phyloP scores from a whole-genome alignment of 2,329 filamentous ascomycete species.

The Mycosphaerelloides madeirae region DNA sequence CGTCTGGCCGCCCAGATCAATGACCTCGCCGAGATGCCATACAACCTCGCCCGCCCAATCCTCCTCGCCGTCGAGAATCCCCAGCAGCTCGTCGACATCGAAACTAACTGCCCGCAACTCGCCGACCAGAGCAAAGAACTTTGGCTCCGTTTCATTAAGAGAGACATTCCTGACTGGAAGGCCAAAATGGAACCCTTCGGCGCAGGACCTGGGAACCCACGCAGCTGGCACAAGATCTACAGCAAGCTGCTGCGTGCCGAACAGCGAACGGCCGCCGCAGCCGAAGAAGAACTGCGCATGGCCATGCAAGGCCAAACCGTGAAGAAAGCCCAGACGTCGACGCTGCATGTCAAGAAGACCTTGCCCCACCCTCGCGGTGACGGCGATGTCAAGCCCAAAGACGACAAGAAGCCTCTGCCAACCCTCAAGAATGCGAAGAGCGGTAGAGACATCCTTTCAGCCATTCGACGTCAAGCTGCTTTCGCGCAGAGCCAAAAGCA shows the following conservation, averaged over 20 bases:
- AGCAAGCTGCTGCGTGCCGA: conserved; percentile 41
- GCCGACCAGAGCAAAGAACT: conserved; percentile 63
- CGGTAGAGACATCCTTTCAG: conserved; percentile 18
- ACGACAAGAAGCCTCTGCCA: neutral
- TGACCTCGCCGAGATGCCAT: conserved; percentile 68
- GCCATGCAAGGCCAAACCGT: conserved; percentile 60
- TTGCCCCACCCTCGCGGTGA: conserved; percentile 16
- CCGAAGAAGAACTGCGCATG: conserved; percentile 33
- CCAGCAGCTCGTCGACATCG: conserved; percentile 66
- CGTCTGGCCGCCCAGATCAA: conserved; percentile 48
- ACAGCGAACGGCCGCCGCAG: conserved; percentile 31
- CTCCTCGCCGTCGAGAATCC: conserved; percentile 68
- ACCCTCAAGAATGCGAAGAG: conserved; percentile 14
- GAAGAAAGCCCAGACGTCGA: conserved; percentile 52
- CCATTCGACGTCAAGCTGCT: conserved; percentile 19
- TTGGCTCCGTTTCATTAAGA: conserved; percentile 74
- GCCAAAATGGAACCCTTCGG: conserved; percentile 47
- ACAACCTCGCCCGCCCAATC: conserved; percentile 61
- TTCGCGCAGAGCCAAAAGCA: conserved; percentile 10
- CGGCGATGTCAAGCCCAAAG: conserved; percentile 11
- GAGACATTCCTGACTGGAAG: conserved; percentile 64
- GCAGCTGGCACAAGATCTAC: conserved; percentile 76
- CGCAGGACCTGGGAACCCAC: conserved; percentile 61
- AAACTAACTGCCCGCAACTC: conserved; percentile 72
- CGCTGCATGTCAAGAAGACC: conserved; percentile 24